phyloP scores from a whole-genome alignment of 148 eudicot genomes.

The Rhododendron ferrugineum region DNA sequence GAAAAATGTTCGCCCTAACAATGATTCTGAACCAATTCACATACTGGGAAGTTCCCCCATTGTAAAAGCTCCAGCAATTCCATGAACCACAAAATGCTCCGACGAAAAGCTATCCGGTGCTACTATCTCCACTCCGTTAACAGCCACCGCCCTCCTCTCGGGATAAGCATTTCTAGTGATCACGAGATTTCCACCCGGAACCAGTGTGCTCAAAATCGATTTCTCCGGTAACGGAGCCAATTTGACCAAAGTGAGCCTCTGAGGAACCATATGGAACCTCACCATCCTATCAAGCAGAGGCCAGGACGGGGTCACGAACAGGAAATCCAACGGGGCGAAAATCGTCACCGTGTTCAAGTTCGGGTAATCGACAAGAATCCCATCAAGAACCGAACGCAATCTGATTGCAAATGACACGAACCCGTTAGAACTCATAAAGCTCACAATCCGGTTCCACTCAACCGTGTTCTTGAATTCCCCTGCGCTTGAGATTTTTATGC shows the following conservation, averaged over 20 bases:
- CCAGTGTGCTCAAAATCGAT: constrained; percentile 31
- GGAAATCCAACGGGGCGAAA: constrained; percentile 45
- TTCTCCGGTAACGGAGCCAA: constrained; percentile 34
- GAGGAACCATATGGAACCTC: constrained; percentile 43
- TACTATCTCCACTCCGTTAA: constrained; percentile 44
- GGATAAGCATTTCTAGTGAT: constrained; percentile 20
- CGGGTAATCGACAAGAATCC: constrained; percentile 36
- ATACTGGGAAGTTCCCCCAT: constrained; percentile 21
- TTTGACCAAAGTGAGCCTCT: constrained; percentile 28
- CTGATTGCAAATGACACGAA: constrained; percentile 49
- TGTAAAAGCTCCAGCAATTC: constrained; percentile 44
- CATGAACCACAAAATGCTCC: constrained; percentile 43
- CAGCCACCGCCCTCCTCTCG: constrained; percentile 11
- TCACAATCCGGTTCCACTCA: constrained; percentile 35
- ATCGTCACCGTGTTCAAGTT: constrained; percentile 37
- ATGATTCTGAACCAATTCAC: neutral
- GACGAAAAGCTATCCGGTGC: constrained; percentile 40
- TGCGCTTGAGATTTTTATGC: neutral
- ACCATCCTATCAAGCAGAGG: constrained; percentile 39
- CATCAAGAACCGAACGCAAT: constrained; percentile 39
- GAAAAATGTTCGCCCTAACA: neutral
- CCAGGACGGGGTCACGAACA: constrained; percentile 31
- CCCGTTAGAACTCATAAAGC: constrained; percentile 40
- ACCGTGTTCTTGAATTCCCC: neutral
- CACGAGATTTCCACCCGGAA: constrained; percentile 27